Evolutionary conservation across 768 basidiomycete genomes (phyloP), one percentile per base, ranked within the genome.

Genomic region (Calocera cornea): DNA sequence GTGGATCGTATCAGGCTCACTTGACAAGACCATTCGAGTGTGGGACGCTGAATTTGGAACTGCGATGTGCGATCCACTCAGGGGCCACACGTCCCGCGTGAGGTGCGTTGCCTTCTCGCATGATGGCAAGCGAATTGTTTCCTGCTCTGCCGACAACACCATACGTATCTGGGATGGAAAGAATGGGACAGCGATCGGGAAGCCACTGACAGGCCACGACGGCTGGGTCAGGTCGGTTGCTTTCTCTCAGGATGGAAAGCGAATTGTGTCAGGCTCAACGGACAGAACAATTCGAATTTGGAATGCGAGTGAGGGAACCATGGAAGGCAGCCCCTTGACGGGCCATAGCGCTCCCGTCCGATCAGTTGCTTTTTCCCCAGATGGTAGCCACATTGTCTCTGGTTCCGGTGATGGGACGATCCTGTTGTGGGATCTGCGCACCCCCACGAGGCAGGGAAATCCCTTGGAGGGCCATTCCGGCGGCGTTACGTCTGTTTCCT

Each of bases 181-280:
- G 36, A 14, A 5, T 14, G 36, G 36, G 14, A 14, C 36, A 33
- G 41, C 40, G 27, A 34, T 66, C 0, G 66, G 68, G 12, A 41
- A 68, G 41, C 65, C 68, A 19, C 24, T 80, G 65, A 75, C 75
- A 66, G 80, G 80, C 19, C 80, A 81, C 73, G 74, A 73, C 69
- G 76, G 77, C 68, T 76, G 78, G 70, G 79, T 81, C 69, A 79
- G 79, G 71, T 79, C 78, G 49, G 75, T 81, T 70, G 78, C 78
- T 41, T 81, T 78, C 70, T 77, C 78, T 0, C 74, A 77, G 14
- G 79, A 80, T 67, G 76, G 80, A n/a, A 70, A 73, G 40, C 74
- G 75, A 71, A 71, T 80, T 64, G 77, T 79, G 29, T 78, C 77
- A 12, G 79, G 78, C 1, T 78, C 77, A 0, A 78, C 77, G 10